These are phyloP conservation scores for Fermentozyma sake DNA, from an alignment of 1,139 yeast genomes.

Conservation along the genomic window DNA sequence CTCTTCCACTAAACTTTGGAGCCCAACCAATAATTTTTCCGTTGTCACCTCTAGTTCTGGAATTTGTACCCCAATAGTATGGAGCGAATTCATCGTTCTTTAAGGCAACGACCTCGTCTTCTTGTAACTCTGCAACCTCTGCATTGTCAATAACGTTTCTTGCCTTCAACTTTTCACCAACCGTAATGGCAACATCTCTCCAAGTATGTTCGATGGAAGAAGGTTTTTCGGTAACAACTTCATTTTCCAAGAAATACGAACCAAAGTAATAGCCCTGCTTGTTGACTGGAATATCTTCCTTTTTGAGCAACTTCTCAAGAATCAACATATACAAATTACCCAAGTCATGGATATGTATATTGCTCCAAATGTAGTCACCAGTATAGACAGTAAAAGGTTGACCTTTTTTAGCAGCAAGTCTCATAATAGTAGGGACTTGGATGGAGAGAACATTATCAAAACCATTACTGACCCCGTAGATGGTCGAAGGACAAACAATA, in stretches of 20 bases:
- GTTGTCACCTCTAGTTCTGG: slow-evolving; percentile 26
- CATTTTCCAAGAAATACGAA: slow-evolving; percentile 15
- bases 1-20: no score
- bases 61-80: slow-evolving; percentile 26
- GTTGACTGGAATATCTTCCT: slow-evolving; percentile 25
- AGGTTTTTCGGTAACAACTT: slow-evolving; percentile 14
- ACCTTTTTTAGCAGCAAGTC: slow-evolving; percentile 16
- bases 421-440: slow-evolving; percentile 29
- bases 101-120: slow-evolving; percentile 12
- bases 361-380: slow-evolving; percentile 35
- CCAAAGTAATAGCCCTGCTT: slow-evolving; percentile 35
- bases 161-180: slow-evolving; percentile 16
- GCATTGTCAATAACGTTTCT: slow-evolving; percentile 12
- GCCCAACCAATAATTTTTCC: slow-evolving; percentile 21
- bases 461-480: no score
- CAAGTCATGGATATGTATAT: slow-evolving; percentile 33
- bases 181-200: slow-evolving; percentile 23
- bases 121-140: slow-evolving; percentile 15
- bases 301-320: slow-evolving; percentile 16
- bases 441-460: no score
- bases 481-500: no score
- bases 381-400: slow-evolving; percentile 27
- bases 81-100: slow-evolving; percentile 18
- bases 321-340: slow-evolving; percentile 28
- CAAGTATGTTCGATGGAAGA: slow-evolving; percentile 26